Evolutionary conservation across 768 basidiomycete genomes (phyloP), one percentile per base, ranked within the genome.

Genomic region (Lactarius hengduanensis): DNA sequence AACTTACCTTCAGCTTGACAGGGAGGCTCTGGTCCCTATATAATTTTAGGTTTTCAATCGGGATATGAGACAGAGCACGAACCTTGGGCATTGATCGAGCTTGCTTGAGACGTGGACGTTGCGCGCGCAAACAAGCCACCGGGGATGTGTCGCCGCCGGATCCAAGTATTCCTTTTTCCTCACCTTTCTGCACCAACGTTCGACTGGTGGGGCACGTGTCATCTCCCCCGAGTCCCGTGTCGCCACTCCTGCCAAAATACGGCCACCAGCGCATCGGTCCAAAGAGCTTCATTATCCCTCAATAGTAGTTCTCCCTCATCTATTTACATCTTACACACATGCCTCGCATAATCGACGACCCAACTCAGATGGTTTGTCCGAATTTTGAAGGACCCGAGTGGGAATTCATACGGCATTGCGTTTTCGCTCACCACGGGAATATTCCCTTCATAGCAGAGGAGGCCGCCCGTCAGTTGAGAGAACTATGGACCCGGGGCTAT

Each of bases 1-100:
- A 43, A 38, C 67, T 63, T 43, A 50, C 69, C 69, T 70, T 70
- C 67, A 15, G 69, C 47, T 58, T 70, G 67, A 56, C 69, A 70
- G 26, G 66, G 66, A 43, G 66, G 53, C 41, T 63, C 66, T 20
- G 34, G n/a, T 20, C 43, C 54, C 66, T 67, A 36, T 11, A 15
- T 22, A 50, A 10, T 22, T 45, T n/a, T 16, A 2, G 16, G 10
- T 58, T 50, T 41, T 63, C 32, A 22, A 53, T 26, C 26, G 4
- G 10, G 11, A 30, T 57, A 47, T 36, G 60, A 40, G 16, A 26
- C 20, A n/a, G 43, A 61, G n/a, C 11, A 66, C 55, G 56, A 41
- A 66, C 65, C 61, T 62, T 66, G 18, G 8, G 34, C 56, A 62
- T 40, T 13, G 16, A 40, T 60, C 50, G 13, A 26, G 4, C 40